These are phyloP conservation scores for Nakaseomyces uthaithaninus DNA, from an alignment of 1,139 yeast genomes.

Conservation along the genomic window DNA sequence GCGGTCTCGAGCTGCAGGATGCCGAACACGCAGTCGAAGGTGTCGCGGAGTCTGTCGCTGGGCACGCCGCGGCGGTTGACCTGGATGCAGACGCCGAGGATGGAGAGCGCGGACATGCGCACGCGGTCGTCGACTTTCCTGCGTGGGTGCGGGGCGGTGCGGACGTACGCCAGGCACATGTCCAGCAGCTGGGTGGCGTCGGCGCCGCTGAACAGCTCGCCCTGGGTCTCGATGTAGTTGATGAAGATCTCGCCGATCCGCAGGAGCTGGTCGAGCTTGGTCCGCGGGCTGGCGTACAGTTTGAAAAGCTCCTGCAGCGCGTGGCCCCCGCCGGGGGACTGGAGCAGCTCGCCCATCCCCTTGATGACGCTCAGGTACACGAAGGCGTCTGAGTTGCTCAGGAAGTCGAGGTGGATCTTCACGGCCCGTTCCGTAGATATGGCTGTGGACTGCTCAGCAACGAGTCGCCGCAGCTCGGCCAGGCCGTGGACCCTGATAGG, in stretches of 20 bases:
- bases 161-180: slow-evolving; percentile 27
- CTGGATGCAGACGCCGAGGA: slow-evolving; percentile 62
- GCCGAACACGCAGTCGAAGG: slow-evolving; percentile 70
- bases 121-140: slow-evolving; percentile 45
- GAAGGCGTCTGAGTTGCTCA: slow-evolving; percentile 78
- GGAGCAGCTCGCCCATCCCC: slow-evolving; percentile 57
- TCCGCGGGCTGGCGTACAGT: slow-evolving; percentile 11
- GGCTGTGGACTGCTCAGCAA: slow-evolving; percentile 43
- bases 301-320: not conserved
- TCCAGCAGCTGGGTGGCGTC: slow-evolving; percentile 34
- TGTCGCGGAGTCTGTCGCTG: slow-evolving; percentile 40
- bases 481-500: slow-evolving; percentile 88
- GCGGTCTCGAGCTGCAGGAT: slow-evolving; percentile 52
- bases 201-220: slow-evolving; percentile 41
- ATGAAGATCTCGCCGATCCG: slow-evolving; percentile 74
- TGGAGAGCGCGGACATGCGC: slow-evolving; percentile 80
- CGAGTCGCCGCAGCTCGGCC: slow-evolving; percentile 51
- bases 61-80: slow-evolving; percentile 48
- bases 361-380: slow-evolving; percentile 77
- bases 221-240: slow-evolving; percentile 46
- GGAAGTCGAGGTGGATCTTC: slow-evolving; percentile 52
- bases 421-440: slow-evolving; percentile 49
- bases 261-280: slow-evolving; percentile 53
- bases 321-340: slow-evolving; percentile 17
- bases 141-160: slow-evolving; percentile 14